Conservation (phyloP, 139 green algal species). For the Nannochloris sp. region DNA sequence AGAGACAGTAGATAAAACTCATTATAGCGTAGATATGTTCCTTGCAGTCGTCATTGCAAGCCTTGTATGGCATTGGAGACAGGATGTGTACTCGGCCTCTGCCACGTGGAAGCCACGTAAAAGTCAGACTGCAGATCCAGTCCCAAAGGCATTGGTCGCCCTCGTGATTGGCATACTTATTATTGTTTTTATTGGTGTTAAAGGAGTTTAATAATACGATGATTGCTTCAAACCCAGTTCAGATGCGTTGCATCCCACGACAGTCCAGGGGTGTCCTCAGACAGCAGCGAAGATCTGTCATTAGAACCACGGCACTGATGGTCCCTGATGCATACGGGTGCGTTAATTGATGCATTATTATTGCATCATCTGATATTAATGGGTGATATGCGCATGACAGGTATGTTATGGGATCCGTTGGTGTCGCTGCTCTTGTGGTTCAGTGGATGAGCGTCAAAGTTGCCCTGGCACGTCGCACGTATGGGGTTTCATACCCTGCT, state of each 20-base stretch:
- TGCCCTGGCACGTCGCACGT: slow-evolving; percentile 6
- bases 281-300: not conserved
- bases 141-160: slow-evolving; percentile 18
- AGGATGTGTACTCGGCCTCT: slow-evolving; percentile 43
- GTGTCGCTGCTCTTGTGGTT: not conserved
- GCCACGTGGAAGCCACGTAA: slow-evolving; percentile 2
- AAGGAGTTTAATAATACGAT: slow-evolving; percentile 12
- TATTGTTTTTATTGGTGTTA: slow-evolving; percentile 26
- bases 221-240: no score
- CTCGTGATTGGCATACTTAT: slow-evolving; percentile 23
- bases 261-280: no score
- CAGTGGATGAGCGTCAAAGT: slow-evolving; percentile 8
- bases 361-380: not conserved
- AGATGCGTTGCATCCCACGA: no score
- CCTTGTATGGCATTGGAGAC: slow-evolving; percentile 58
- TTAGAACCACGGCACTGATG: not conserved
- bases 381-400: not conserved
- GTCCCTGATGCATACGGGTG: slow-evolving; percentile 15
- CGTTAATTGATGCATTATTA: not conserved
- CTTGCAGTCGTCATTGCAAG: slow-evolving; percentile 59
- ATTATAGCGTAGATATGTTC: slow-evolving; percentile 69
- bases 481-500: not conserved
- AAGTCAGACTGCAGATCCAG: slow-evolving; percentile 10
- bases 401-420: slow-evolving; percentile 5
- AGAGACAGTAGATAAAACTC: slow-evolving; percentile 21